Evolutionary conservation across 805 yeast species (phyloP), one percentile per base, ranked within the genome.

Genomic region (Suhomyces sp.): DNA sequence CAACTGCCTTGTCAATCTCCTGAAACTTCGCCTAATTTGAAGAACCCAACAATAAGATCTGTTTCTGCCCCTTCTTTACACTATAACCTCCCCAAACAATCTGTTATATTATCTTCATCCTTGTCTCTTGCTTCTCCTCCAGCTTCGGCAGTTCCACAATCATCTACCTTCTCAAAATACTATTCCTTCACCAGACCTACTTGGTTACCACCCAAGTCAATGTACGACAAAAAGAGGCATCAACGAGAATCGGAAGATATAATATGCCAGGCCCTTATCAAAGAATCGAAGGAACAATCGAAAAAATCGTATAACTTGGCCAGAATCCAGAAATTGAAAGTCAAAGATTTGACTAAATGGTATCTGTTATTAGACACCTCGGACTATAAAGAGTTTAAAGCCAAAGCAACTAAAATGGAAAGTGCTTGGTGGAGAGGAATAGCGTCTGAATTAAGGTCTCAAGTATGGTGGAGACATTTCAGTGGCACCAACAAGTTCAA

Each of bases 131-230:
- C 49, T 12, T 19, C 39, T 22, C 49, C 49, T 4, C 44, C 49
- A 1, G 33, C 35, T 8, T 33, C 25, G 0, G 17, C 49, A 4
- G 13, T 24, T 7, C 43, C 44, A 13, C 49, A 47, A 22, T 19
- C 37, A 7, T 37, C 49, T 2, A 47, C 20, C 27, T 47, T 47
- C 19, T 44, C 54, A 25, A 54, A 57, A 43, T 61, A 64, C 49
- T 55, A 75, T 12, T 65, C 85, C 0, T 70, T 73, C 21, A 84
- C 91, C 0, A 68, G 93, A 49, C 91, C 88, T 22, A 66, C 77
- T 1, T 79, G 82, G 71, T 66, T 86, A 37, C 92, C 93, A 0
- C 89, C 90, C 43, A 86, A 86, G 62, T 66, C 79, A 22, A 62
- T 66, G 15, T 64, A 67, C 17, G 91, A 86, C 58, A 77, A 79